Conservation (phyloP, 2,329 filamentous ascomycete species). For the Colletotrichum orbiculare region DNA sequence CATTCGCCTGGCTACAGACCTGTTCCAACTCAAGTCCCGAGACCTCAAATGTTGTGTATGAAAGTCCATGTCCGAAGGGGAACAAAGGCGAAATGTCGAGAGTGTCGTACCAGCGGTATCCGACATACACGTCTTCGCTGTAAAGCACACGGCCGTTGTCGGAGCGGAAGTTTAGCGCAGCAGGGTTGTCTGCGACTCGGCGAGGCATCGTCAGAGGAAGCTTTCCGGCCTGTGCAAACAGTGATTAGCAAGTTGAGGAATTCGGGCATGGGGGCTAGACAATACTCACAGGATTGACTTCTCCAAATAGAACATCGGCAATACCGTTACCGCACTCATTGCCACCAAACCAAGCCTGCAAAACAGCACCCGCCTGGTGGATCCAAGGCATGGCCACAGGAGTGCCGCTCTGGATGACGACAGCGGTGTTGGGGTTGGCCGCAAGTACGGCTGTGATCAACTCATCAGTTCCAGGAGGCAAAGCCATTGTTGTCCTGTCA, state of each 20-base stretch:
- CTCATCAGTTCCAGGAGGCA: slow-evolving; percentile 69
- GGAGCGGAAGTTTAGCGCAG: slow-evolving; percentile 73
- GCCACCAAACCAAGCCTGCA: slow-evolving; percentile 44
- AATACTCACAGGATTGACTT: slow-evolving; percentile 51
- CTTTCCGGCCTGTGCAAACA: slow-evolving; percentile 70
- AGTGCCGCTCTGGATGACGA: slow-evolving; percentile 70
- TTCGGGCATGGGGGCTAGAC: accelerated
- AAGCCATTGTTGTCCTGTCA: slow-evolving; percentile 75
- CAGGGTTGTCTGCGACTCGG: slow-evolving; percentile 73
- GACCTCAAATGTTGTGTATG: slow-evolving; percentile 72
- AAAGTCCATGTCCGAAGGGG: slow-evolving; percentile 75
- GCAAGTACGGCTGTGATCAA: slow-evolving; percentile 66
- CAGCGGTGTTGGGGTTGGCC: slow-evolving; percentile 67
- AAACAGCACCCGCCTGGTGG: slow-evolving; percentile 52
- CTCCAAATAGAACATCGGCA: slow-evolving; percentile 42
- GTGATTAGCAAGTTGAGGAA: neutral
- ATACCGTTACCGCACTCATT: slow-evolving; percentile 42
- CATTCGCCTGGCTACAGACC: too few species aligned
- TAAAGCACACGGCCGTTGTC: slow-evolving; percentile 75
- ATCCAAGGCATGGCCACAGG: slow-evolving; percentile 63
- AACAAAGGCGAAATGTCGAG: slow-evolving; percentile 62
- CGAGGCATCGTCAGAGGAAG: slow-evolving; percentile 77
- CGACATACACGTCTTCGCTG: slow-evolving; percentile 78
- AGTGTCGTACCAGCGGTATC: slow-evolving; percentile 76
- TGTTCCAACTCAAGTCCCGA: slow-evolving; percentile 54